A percentile compares a stretch with the other conserved stretches of the same genome.
Evolutionary conservation across 768 basidiomycete species (phyloP).

Genomic region (Rhizopogon vinicolor): DNA sequence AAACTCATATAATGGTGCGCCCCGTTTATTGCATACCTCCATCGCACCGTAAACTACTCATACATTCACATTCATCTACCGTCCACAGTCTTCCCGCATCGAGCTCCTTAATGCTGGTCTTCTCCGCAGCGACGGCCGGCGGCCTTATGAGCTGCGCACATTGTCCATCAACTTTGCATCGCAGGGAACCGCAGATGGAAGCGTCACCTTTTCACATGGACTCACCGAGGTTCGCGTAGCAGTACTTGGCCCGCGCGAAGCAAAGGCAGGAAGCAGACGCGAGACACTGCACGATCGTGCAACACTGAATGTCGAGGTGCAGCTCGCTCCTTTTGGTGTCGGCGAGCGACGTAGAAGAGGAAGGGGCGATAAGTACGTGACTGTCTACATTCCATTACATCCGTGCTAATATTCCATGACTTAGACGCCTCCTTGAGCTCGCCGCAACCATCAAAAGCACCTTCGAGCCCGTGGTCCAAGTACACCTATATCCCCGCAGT

Average conservation of each 20-base stretch:
- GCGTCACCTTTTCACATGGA: constrained; percentile 80
- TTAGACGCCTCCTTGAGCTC: constrained; percentile 83
- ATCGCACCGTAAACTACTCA: not conserved
- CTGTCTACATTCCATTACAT: not conserved
- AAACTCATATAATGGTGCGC: too few species aligned
- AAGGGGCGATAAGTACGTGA: constrained; percentile 76
- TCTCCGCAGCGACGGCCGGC: constrained; percentile 87
- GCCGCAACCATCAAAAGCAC: constrained; percentile 87
- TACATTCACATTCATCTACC: not conserved
- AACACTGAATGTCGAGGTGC: constrained; percentile 84
- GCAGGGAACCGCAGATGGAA: constrained; percentile 79
- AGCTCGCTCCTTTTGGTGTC: constrained; percentile 82
- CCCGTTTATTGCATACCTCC: not conserved
- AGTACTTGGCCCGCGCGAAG: constrained; percentile 91
- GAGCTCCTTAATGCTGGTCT: constrained; percentile 84
- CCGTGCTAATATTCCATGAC: constrained; percentile 5
- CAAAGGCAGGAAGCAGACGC: constrained; percentile 56
- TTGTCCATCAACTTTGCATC: constrained; percentile 74
- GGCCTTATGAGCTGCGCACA: constrained; percentile 88
- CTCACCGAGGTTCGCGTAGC: constrained; percentile 85
- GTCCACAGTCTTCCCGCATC: constrained; percentile 43
- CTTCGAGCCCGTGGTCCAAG: constrained; percentile 93
- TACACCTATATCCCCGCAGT: constrained; percentile 86
- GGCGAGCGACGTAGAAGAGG: constrained; percentile 73
- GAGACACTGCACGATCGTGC: constrained; percentile 85